Conservation (phyloP, 2,329 filamentous ascomycete species). For the Colletotrichum lini region DNA sequence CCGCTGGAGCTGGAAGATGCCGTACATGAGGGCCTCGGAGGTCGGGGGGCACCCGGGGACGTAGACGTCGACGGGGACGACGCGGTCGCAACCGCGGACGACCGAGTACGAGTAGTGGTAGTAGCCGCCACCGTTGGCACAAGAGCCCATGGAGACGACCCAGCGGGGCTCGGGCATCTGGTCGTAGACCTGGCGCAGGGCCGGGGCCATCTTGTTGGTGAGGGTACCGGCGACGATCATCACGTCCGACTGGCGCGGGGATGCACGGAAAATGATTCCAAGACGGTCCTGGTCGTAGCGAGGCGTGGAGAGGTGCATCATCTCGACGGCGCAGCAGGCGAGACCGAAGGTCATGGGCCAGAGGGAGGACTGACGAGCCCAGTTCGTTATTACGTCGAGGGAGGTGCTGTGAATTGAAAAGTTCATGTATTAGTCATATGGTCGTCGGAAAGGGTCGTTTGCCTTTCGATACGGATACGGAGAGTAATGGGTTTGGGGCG, state of each 20-base stretch:
- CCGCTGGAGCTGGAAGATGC: constrained; percentile 82
- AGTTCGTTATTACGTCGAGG: constrained; percentile 85
- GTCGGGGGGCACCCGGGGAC: constrained; percentile 81
- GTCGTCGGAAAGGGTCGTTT: background rate
- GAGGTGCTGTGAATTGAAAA: constrained; percentile 71
- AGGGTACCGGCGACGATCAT: constrained; percentile 96
- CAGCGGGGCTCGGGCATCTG: constrained; percentile 95
- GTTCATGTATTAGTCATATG: background rate
- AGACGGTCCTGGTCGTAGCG: constrained; percentile 91
- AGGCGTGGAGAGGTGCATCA: constrained; percentile 92
- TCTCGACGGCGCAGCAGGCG: constrained; percentile 90
- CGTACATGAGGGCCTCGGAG: constrained; percentile 74
- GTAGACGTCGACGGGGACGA: constrained; percentile 86
- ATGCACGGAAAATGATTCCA: constrained; percentile 92
- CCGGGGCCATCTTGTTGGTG: constrained; percentile 97
- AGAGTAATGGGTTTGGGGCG: background rate
- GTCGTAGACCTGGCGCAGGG: constrained; percentile 91
- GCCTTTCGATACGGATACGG: background rate
- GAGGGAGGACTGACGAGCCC: constrained; percentile 86
- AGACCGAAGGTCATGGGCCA: constrained; percentile 93
- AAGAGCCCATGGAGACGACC: constrained; percentile 88
- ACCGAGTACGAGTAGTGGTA: constrained; percentile 88
- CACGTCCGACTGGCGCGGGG: constrained; percentile 88
- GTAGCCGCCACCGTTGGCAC: constrained; percentile 88
- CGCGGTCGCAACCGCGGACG: constrained; percentile 80